A percentile compares a stretch with the other conserved stretches of the same genome.
phyloP scores from a whole-genome alignment of 257 asterid genomes.

The Nyctanthes arbortristis region DNA sequence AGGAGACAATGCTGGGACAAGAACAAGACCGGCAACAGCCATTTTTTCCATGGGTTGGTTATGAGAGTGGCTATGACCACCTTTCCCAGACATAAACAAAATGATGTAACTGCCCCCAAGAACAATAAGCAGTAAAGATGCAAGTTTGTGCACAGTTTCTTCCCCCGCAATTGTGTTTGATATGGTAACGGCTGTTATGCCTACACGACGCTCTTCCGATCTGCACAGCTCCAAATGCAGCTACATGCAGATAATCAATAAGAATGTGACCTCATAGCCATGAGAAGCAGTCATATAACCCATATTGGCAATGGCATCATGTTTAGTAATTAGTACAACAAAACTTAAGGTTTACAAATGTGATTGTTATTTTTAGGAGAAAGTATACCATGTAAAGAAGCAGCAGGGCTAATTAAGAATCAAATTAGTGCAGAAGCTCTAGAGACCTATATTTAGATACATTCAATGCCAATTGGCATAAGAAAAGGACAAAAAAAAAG shows the following conservation, averaged over 20 bases:
- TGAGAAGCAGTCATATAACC: neutral
- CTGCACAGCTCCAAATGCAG: slow-evolving; percentile 94
- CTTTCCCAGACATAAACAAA: slow-evolving; percentile 77
- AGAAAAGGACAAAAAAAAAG: neutral
- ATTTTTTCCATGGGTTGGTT: slow-evolving; percentile 98
- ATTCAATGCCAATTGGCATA: neutral
- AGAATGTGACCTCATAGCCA: neutral
- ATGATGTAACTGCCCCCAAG: slow-evolving; percentile 88
- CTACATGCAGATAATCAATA: slow-evolving; percentile 42
- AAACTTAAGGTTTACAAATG: neutral
- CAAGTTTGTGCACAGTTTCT: slow-evolving; percentile 97
- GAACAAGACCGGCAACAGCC: slow-evolving; percentile 99
- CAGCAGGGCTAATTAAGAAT: neutral
- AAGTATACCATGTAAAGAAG: too few species aligned
- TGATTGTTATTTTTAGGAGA: neutral
- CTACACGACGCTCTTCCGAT: too few species aligned
- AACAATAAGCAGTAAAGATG: slow-evolving; percentile 76
- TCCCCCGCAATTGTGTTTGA: slow-evolving; percentile 96
- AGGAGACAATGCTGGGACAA: slow-evolving; percentile 95
- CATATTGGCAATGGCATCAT: neutral
- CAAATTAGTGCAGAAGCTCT: neutral
- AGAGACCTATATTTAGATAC: neutral
- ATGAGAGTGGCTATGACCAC: slow-evolving; percentile 93
- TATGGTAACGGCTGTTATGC: slow-evolving; percentile 93
- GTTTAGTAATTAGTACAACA: neutral